These are phyloP conservation scores for Cladosporium velox DNA, from an alignment of 2,329 filamentous ascomycete genomes.

Conservation along the genomic window DNA sequence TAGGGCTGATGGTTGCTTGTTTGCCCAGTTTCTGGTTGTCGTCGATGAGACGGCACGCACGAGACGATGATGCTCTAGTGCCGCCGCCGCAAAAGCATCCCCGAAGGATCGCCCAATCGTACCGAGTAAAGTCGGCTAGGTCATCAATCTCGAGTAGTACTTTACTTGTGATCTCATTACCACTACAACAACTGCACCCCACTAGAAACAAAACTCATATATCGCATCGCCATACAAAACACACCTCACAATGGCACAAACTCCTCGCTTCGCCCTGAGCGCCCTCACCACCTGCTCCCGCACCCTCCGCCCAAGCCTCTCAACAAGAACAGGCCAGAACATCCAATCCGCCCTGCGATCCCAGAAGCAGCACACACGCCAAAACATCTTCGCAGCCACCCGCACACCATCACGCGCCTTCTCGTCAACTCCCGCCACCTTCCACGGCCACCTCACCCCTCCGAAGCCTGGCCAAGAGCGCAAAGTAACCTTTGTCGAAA, in stretches of 20 bases:
- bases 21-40: neutral
- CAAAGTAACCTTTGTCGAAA: conserved; percentile 89
- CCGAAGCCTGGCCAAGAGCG: conserved; percentile 92
- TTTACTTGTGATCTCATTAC: no score
- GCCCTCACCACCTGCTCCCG: conserved; percentile 19
- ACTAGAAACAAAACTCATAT: neutral
- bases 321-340: conserved; percentile 10
- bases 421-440: conserved; percentile 60
- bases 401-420: conserved; percentile 51
- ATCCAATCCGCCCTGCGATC: conserved; percentile 1
- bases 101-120: conserved; percentile 5
- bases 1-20: neutral
- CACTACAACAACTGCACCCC: neutral
- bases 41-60: neutral
- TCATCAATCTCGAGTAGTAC: neutral
- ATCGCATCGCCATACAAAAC: neutral
- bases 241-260: conserved; percentile 3
- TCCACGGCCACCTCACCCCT: conserved; percentile 78
- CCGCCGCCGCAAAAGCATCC: conserved; percentile 11
- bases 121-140: neutral
- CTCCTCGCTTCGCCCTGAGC: conserved; percentile 13
- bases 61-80: conserved; percentile 5
- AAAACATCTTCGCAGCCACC: neutral
- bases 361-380: conserved; percentile 25
- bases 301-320: conserved; percentile 17